Base-by-base conservation (phyloP, 2,329 filamentous ascomycete genomes). In the Nemania sp. region DNA sequence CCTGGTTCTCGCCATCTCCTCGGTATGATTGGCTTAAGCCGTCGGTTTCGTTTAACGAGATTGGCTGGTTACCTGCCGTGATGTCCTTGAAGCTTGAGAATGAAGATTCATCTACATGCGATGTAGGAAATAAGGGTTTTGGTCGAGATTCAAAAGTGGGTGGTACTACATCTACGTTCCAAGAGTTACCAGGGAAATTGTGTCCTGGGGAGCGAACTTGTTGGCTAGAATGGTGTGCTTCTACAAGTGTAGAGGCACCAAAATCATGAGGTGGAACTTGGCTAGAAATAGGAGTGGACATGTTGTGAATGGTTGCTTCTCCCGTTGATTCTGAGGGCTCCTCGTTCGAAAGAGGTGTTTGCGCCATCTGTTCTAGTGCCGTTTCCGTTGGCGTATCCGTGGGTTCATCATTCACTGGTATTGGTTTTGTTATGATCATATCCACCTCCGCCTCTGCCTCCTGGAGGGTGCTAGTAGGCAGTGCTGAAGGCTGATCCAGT, bases 401-500 rank as follows among this genome's bases (percentile, higher is more conserved):
- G 5, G 52, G 43, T 4, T 35, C 41, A 26, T 58, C 52, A 41
- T 53, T 29, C 15, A 45, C 8, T 18, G 20, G n/a, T 10, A 18
- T 7, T 6, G n/a, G 18, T 26, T 57, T 11, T 53, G 29, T n/a
- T 22, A 27, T 38, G 11, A 15, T 52, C 20, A 35, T 22, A 38
- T 55, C 49, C 20, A 47, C 24, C 8, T 68, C 43, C 8, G 62
- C 54, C 49, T 64, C 51, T 26, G 62, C 54, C 49, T 64, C 51
- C 29, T 24, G 51, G 62, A 22, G 64, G 66, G 32, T 55, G 57
- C 55, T 67, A 1, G 55, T 47, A 22, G 73, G 58, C 13, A 62
- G 53, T 38, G 69, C 49, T 18, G 64, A 62, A 5, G 75, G 52
- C 11, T 74, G 49, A 51, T 80, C 79, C 6, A 80, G 32, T 35